Evolutionary conservation across 2,329 filamentous ascomycete species (phyloP).

Genomic region (Thelonectria blattea): DNA sequence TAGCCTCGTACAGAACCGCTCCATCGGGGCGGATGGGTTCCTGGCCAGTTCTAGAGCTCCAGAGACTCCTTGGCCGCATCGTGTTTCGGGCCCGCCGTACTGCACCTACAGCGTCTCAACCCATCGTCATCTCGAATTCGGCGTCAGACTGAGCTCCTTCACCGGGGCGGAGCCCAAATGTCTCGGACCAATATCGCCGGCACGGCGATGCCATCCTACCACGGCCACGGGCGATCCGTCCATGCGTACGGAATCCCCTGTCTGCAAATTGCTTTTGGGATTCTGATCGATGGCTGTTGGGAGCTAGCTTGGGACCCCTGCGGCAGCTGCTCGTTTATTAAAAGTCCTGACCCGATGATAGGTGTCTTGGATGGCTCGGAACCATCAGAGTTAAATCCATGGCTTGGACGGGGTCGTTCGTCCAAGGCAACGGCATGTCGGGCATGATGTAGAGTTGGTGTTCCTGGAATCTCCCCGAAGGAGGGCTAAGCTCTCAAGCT

Average conservation of each 20-base stretch:
- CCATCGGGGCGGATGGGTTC: constrained; percentile 34
- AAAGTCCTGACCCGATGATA: not conserved
- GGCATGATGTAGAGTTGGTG: not conserved
- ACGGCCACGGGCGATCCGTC: constrained; percentile 20
- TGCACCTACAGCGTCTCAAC: constrained; percentile 25
- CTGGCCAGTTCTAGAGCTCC: constrained; percentile 31
- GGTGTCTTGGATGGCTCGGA: not conserved
- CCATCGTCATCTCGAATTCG: constrained; percentile 35
- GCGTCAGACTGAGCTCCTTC: constrained; percentile 25
- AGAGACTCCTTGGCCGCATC: constrained; percentile 36
- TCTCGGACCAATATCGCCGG: constrained; percentile 30
- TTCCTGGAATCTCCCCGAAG: not conserved
- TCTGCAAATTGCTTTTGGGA: constrained; percentile 31
- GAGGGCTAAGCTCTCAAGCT: constrained; percentile 17
- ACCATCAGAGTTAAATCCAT: not conserved
- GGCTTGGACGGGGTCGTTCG: not conserved
- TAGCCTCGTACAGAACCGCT: constrained; percentile 28
- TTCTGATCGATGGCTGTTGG: constrained; percentile 28
- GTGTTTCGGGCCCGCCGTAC: constrained; percentile 36
- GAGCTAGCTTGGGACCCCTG: constrained; percentile 26
- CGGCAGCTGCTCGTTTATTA: constrained; percentile 3
- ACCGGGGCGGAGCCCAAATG: constrained; percentile 23
- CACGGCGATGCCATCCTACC: constrained; percentile 15
- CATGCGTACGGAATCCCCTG: constrained; percentile 20
- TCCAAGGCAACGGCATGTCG: not conserved